A percentile compares a stretch with the other conserved stretches of the same genome.
These are phyloP conservation scores for Russula lepida DNA, from an alignment of 768 basidiomycete species.

Conservation along the genomic window DNA sequence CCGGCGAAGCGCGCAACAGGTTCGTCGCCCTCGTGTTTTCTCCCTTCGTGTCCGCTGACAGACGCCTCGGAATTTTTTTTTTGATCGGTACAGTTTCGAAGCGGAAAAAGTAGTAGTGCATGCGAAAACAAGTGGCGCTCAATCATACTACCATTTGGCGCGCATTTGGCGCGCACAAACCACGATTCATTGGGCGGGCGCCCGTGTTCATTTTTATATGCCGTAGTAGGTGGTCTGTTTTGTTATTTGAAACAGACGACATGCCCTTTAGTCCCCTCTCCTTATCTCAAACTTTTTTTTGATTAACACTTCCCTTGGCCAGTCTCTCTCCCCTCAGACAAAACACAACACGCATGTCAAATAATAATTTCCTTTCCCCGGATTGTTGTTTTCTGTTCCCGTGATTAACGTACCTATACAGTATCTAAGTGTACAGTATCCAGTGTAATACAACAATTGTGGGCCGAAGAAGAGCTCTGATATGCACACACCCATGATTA, in stretches of 20 bases:
- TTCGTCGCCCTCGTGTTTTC: conserved; percentile 22
- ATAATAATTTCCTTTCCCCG: not conserved
- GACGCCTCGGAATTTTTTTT: not conserved
- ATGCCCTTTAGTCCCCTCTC: not conserved
- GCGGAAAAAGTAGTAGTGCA: conserved; percentile 31
- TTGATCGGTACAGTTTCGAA: conserved; percentile 26
- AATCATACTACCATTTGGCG: not conserved
- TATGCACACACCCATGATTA: not conserved
- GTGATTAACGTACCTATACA: conserved; percentile 10
- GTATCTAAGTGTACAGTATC: not conserved
- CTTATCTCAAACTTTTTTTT: not conserved
- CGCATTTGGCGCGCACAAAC: not conserved
- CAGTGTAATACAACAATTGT: conserved; percentile 4
- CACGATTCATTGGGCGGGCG: not conserved
- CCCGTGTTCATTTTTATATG: not conserved
- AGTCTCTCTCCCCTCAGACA: not conserved
- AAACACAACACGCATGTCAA: not conserved
- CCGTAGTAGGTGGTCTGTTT: not conserved
- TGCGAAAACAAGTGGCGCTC: not conserved
- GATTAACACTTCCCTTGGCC: not conserved
- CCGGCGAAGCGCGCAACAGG: conserved; percentile 31
- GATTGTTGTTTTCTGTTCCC: not conserved
- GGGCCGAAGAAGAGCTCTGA: not conserved
- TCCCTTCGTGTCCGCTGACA: not conserved
- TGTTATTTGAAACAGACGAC: not conserved